Base-by-base conservation (phyloP, 345 rosid species). In the Syzygium grande region DNA sequence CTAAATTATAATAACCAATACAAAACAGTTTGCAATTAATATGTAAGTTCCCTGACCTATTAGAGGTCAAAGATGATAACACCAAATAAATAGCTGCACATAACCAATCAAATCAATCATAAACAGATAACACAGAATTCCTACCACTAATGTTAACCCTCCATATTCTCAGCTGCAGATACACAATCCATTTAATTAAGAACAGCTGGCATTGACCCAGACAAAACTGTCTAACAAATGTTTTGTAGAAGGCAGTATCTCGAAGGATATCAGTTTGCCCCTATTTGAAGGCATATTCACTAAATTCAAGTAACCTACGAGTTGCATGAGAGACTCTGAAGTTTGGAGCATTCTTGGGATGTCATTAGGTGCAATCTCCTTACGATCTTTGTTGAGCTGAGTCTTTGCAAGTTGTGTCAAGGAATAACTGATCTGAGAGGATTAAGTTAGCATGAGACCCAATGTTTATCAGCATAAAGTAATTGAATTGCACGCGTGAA, bases 401-500 rank as follows among this genome's bases (percentile, higher is more conserved):
- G 94, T 95, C 94, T 94, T 96, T 84, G 99, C 93, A 77, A 98
- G 96, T 91, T 96, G 96, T 12, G 99, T 98, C 92, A 96, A 92
- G 68, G 99, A 98, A 93, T 98, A 98, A 90, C 99, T 98, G 85
- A 98, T 98, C 99, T 98, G 94, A 88, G 91, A 91, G 88, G 90
- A 86, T 77, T 89, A 90, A 65, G 86, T 88, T 86, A 89, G 59
- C 85, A 65, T 91, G 87, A 90, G 87, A 84, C 46, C 85, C 73
- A 88, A 87, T 52, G 34, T 73, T 61, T 58, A 49, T 68, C 23
- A 51, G 53, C 22, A 61, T 27, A 25, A 29, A 88, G 27, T 13
- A 78, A 59, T 89, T n/a, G 8, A 51, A 73, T 30, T 54, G 51
- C 83, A n/a, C 5, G 30, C 38, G 15, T n/a, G 87, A 46, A 85